phyloP scores from a whole-genome alignment of 2,329 filamentous ascomycete genomes.

The Fusarium metavorans region DNA sequence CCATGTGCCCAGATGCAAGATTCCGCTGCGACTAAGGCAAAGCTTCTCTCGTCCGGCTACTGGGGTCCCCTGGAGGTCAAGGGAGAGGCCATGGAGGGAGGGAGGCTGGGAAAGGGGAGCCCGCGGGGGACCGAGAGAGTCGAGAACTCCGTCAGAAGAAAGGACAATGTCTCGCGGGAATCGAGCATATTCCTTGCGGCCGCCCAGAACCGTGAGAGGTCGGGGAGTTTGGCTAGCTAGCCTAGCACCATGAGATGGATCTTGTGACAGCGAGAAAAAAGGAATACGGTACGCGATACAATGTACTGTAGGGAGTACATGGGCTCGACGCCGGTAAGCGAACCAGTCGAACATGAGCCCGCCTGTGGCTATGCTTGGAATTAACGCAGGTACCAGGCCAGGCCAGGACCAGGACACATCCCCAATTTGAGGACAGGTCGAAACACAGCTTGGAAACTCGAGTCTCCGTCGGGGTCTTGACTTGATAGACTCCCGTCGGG shows the following conservation, averaged over 20 bases:
- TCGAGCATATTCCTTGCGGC: constrained; percentile 25
- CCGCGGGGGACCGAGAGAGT: not conserved
- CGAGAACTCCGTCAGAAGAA: constrained; percentile 2
- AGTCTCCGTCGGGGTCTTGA: not conserved
- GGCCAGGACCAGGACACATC: not conserved
- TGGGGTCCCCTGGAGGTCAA: constrained; percentile 25
- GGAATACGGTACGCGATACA: constrained; percentile 8
- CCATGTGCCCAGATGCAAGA: constrained; percentile 46
- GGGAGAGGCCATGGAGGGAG: constrained; percentile 9
- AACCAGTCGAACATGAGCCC: constrained; percentile 13
- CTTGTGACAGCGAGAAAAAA: constrained; percentile 5
- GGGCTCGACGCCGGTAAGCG: constrained; percentile 1
- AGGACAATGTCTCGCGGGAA: not conserved
- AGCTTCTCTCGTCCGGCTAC: constrained; percentile 30
- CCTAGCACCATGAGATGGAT: constrained; percentile 1
- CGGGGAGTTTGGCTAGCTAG: constrained; percentile 20
- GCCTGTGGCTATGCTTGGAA: constrained; percentile 3
- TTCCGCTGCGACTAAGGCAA: constrained; percentile 41
- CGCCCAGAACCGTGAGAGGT: constrained; percentile 14
- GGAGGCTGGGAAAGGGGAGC: constrained; percentile 18
- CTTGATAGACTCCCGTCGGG: not conserved
- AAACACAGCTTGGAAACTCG: not conserved
- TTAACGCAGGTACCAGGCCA: constrained; percentile 35
- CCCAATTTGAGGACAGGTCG: not conserved
- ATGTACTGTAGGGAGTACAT: not conserved